A percentile compares a stretch with the other conserved stretches of the same genome.
These are phyloP conservation scores for Aristolochia contorta DNA, from an alignment of 164 flowering plant species.

Conservation along the genomic window DNA sequence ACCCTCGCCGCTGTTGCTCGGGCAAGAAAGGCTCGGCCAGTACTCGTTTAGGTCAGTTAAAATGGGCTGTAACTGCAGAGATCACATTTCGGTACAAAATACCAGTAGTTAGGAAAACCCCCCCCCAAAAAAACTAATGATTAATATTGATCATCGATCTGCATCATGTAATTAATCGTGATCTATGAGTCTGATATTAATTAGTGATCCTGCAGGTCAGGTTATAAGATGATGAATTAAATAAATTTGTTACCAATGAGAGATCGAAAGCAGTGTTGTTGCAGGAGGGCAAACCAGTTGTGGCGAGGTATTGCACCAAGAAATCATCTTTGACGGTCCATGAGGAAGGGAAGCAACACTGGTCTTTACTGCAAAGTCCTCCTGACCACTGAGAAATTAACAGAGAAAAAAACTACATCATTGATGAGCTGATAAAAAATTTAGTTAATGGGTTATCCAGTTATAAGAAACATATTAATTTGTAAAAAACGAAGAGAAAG, in stretches of 20 bases:
- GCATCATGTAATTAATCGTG: too few species aligned
- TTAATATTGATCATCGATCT: too few species aligned
- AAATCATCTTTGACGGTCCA: slow-evolving; percentile 1
- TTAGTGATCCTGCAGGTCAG: too few species aligned
- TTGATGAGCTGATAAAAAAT: background rate
- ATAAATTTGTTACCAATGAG: background rate
- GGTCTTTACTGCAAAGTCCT: slow-evolving; percentile 1
- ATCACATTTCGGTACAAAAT: background rate
- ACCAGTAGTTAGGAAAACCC: too few species aligned
- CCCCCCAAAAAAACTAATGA: too few species aligned
- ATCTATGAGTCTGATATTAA: too few species aligned
- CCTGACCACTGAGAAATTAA: slow-evolving; percentile 2
- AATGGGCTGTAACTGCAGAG: background rate
- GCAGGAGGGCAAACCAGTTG: background rate
- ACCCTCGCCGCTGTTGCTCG: background rate
- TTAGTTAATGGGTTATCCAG: background rate
- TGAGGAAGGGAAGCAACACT: slow-evolving; percentile 2
- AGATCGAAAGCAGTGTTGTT: background rate
- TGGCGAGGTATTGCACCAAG: background rate
- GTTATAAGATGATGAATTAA: too few species aligned
- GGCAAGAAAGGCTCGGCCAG: slow-evolving; percentile 4
- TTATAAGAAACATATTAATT: too few species aligned
- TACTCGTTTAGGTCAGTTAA: background rate
- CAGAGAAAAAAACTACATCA: too few species aligned
- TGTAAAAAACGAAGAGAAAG: too few species aligned